Percentiles rank a stretch among this genome's conserved stretches.
These are phyloP conservation scores for Aspergillus pseudoterreus DNA, from an alignment of 2,329 filamentous ascomycete genomes.

Conservation along the genomic window DNA sequence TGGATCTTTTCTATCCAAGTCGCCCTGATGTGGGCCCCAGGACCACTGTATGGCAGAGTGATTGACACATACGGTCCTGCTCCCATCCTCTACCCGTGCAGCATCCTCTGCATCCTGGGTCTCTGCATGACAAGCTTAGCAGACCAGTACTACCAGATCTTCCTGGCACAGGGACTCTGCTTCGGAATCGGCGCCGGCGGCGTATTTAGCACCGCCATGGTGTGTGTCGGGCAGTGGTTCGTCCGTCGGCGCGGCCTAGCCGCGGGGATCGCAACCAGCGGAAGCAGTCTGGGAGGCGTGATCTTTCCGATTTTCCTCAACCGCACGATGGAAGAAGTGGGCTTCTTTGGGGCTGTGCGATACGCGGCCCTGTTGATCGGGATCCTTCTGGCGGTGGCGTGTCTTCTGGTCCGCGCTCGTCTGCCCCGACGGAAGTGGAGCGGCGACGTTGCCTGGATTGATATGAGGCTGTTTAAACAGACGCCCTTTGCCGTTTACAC, in stretches of 20 bases:
- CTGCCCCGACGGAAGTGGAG: constrained; percentile 28
- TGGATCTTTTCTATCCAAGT: constrained; percentile 7
- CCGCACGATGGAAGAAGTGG: constrained; percentile 12
- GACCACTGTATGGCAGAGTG: constrained; percentile 55
- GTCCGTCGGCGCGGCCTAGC: constrained; percentile 47
- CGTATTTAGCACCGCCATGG: constrained; percentile 13
- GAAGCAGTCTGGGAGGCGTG: constrained; percentile 53
- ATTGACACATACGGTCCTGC: constrained; percentile 61
- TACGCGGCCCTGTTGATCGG: constrained; percentile 22
- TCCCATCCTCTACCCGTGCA: constrained; percentile 47
- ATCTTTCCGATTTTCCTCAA: constrained; percentile 50
- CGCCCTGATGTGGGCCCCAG: constrained; percentile 6
- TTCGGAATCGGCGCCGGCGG: constrained; percentile 42
- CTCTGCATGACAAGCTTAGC: constrained; percentile 53
- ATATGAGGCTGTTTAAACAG: constrained; percentile 22
- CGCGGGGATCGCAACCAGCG: constrained; percentile 50
- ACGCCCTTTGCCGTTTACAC: constrained; percentile 22
- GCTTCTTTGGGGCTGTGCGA: constrained; percentile 19
- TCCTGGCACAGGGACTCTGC: constrained; percentile 51
- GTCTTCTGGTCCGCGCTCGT: constrained; percentile 18
- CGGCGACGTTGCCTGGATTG: constrained; percentile 22
- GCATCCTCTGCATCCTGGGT: constrained; percentile 51
- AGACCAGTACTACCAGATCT: constrained; percentile 51
- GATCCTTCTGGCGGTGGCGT: constrained; percentile 13
- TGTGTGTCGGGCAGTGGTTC: constrained; percentile 47